Evolutionary conservation across 306 rosid species (phyloP), one percentile per base, ranked within the genome.

Genomic region (Cicer chorassanicum): DNA sequence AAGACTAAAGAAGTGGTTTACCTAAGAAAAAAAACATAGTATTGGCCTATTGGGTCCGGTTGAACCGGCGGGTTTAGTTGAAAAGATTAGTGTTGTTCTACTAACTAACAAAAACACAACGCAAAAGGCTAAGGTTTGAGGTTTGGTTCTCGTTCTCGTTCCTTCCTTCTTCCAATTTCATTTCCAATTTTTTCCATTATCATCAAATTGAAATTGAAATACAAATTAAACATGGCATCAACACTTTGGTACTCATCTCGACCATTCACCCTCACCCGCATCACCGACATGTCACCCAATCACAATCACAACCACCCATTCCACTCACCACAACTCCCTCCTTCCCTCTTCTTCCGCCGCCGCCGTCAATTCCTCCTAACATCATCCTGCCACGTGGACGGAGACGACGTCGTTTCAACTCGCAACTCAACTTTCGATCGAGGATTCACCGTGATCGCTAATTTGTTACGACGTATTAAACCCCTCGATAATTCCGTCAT

Each of bases 381-480:
- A 1, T 4, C 74, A 46, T 90, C 84, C 66, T 89, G 95, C 78
- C 89, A 91, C 41, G 80, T 82, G 0, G 98, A 85, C 73, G 94
- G 96, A 3, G 97, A 94, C 72, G 99, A 94, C 66, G 89, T 84
- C 55, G 96, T 92, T 9, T 92, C 99, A 1, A 94, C 97, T 1
- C 90, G 87, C 3, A 91, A 90, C 53, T 87, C 87, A 7, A 59
- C 75, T 11, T 84, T 87, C 69, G 93, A 92, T 82, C 86, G 92
- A 1, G 98, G 99, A 0, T 90, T 95, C 76, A 75, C 90, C 16
- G 99, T 95, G 1, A 95, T 95, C 62, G 95, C 98, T 1, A 88
- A 87, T 81, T 86, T 95, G 96, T 89, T 95, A 1, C 85, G 86
- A 67, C 90, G 92, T 55, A 89, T 95, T 54, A 91, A 95, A 21